Evolutionary conservation across 768 basidiomycete genomes (phyloP).

Genomic region (Pleurotus pulmonarius): DNA sequence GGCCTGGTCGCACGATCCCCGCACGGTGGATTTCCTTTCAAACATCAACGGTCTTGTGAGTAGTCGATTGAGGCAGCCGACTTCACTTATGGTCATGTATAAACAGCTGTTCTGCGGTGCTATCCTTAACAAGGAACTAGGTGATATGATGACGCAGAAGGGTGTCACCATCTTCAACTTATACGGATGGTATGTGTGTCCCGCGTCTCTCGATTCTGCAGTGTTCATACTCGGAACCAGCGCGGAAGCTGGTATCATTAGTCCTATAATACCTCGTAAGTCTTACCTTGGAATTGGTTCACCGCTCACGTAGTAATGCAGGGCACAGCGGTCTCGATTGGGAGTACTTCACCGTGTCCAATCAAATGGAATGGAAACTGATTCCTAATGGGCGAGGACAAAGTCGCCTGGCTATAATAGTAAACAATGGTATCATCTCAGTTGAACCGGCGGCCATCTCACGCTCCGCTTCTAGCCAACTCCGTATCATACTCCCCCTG

Average conservation of each 20-base stretch:
- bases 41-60: conserved; percentile 4
- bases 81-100: not conserved
- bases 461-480: not conserved
- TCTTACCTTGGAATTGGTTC: not conserved
- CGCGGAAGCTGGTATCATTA: conserved; percentile 15
- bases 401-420: conserved; percentile 13
- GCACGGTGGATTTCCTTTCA: conserved; percentile 14
- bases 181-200: conserved; percentile 30
- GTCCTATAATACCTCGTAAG: conserved; percentile 14
- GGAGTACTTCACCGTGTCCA: conserved; percentile 16
- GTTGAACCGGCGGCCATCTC: no score
- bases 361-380: conserved; percentile 7
- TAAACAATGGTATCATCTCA: not conserved
- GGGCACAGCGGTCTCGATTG: conserved; percentile 13
- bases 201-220: not conserved
- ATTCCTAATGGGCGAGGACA: conserved; percentile 14
- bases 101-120: conserved; percentile 32
- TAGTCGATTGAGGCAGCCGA: not conserved
- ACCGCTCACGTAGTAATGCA: not conserved
- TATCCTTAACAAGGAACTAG: conserved; percentile 27
- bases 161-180: conserved; percentile 26
- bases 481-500: conserved; percentile 7
- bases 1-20: conserved; percentile 22
- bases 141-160: conserved; percentile 25
- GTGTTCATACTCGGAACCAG: not conserved